Base-by-base conservation (phyloP, 2,329 filamentous ascomycete species). In the Paramyrothecium sp. region DNA sequence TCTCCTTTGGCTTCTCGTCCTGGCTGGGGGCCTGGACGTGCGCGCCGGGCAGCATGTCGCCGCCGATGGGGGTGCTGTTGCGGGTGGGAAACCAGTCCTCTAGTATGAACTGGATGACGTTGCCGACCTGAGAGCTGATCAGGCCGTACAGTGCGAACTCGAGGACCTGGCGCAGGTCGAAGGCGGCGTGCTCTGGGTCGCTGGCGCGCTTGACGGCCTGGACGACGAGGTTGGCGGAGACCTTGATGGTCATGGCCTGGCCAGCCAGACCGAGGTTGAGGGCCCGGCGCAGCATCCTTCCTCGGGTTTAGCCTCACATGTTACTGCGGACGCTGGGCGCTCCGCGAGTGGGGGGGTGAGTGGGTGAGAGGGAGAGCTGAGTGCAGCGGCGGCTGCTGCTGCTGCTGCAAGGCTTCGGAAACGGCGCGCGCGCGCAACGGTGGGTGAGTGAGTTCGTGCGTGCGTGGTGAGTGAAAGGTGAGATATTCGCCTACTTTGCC, bases 81-180 rank as follows among this genome's bases (percentile, higher is more conserved):
- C 59, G 64, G 21, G 68, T 73, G 10, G 67, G 71, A 62, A 74
- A 74, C 52, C 61, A 65, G 54, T 71, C 70, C 60, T 74, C 71
- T 44, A 74, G 69, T 30, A 70, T 54, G 48, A 68, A 71, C 54
- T 74, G 71, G 53, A 72, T 67, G 53, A 70, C 58, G 64, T 73
- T 73, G 59, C 70, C 69, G 61, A 74, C 63, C 60, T 73, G 70
- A 1, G 71, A 73, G 19, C 71, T 69, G 55, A 73, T 46, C 51
- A 69, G 65, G 20, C 72, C 72, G 54, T 72, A 74, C 44, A 71
- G 51, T 23, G 70, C 72, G 54, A 74, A 74, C 62, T 74, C 72
- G 33, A 66, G 44, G 20, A 74, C 66, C 60, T 73, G 72, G 60
- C 72, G 72, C 54, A 55, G 56, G 62, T 74, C 72, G 58, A 72